Percentiles rank a stretch among this genome's conserved stretches.
phyloP scores from a whole-genome alignment of 2,329 filamentous ascomycete species.

The Colletotrichum chlorophyti region DNA sequence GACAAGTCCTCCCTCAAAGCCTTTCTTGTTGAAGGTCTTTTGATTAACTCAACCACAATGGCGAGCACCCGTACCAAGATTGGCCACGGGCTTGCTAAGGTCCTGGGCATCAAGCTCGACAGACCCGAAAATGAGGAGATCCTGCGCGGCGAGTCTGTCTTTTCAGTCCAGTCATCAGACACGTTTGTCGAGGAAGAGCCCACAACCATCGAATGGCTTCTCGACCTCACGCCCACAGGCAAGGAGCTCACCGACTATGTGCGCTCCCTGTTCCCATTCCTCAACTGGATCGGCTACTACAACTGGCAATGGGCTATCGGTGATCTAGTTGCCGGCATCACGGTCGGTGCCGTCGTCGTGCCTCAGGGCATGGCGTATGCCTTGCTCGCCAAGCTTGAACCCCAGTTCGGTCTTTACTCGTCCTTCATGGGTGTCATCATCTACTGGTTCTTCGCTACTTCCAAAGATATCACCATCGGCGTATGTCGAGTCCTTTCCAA shows the following conservation, averaged over 20 bases:
- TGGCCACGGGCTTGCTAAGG: constrained; percentile 78
- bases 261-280: constrained; percentile 81
- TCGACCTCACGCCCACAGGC: constrained; percentile 65
- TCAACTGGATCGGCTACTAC: constrained; percentile 88
- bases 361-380: constrained; percentile 98
- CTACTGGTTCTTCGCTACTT: constrained; percentile 98
- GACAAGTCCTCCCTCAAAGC: neutral
- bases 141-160: constrained; percentile 79
- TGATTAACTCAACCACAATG: constrained; percentile 37
- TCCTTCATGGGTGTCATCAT: constrained; percentile 95
- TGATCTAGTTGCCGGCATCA: constrained; percentile 80
- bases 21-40: neutral
- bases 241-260: constrained; percentile 66
- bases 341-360: constrained; percentile 76
- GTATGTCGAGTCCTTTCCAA: constrained; percentile 56
- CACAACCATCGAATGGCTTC: constrained; percentile 75
- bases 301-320: constrained; percentile 89
- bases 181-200: constrained; percentile 86
- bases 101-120: constrained; percentile 81
- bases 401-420: constrained; percentile 88
- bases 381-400: constrained; percentile 77
- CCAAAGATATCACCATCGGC: constrained; percentile 97
- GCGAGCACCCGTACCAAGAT: constrained; percentile 57
- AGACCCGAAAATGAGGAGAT: constrained; percentile 71
- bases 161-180: constrained; percentile 75